Percentiles rank a stretch among this genome's conserved stretches.
These are phyloP conservation scores for Fragaria iinumae DNA, from an alignment of 306 rosid species.

Conservation along the genomic window DNA sequence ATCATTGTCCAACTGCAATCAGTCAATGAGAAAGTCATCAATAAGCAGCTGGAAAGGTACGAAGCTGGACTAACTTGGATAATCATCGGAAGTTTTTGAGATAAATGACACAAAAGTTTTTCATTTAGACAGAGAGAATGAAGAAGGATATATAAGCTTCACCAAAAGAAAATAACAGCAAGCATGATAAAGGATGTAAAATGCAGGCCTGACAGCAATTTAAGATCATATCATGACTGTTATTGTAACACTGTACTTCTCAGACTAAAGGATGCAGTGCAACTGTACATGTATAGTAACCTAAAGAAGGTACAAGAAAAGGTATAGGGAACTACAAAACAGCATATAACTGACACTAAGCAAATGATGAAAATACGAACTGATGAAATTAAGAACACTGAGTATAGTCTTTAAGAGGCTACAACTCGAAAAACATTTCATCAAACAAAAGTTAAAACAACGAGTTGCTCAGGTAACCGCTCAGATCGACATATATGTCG, in stretches of 20 bases:
- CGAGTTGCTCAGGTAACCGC: conserved; percentile 53
- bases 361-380: not conserved
- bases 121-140: not conserved
- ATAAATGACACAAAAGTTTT: not conserved
- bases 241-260: not conserved
- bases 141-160: not conserved
- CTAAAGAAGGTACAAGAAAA: not conserved
- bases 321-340: not conserved
- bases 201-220: not conserved
- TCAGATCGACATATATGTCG: conserved; percentile 42
- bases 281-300: not conserved
- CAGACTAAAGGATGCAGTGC: not conserved
- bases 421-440: not conserved
- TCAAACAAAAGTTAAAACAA: not conserved
- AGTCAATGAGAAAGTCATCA: not conserved
- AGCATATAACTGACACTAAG: not conserved
- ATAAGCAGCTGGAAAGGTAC: not conserved
- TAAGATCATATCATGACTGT: not conserved
- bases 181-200: not conserved
- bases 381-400: not conserved
- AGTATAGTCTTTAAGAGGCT: not conserved
- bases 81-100: not conserved
- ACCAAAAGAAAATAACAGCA: not conserved
- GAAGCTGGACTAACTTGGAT: not conserved
- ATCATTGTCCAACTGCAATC: conserved; percentile 51